A percentile compares a stretch with the other conserved stretches of the same genome.
Conservation (phyloP, 257 asterid species). For the Scutellaria galericulata region DNA sequence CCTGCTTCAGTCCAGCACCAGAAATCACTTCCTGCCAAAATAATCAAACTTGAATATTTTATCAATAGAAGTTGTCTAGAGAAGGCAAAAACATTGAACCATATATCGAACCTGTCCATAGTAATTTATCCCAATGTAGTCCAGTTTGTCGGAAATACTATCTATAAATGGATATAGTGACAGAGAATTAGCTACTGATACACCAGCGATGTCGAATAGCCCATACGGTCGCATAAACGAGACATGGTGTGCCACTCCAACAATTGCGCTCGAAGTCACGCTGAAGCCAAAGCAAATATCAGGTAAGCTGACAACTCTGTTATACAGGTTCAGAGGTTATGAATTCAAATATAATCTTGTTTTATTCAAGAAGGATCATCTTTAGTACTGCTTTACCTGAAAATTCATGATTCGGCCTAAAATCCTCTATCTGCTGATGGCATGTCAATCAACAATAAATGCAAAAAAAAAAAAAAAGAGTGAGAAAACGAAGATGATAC, state of each 20-base stretch:
- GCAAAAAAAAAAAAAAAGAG: neutral
- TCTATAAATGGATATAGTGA: constrained; percentile 73
- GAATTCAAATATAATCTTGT: neutral
- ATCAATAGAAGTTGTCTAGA: constrained; percentile 2
- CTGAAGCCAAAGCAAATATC: constrained; percentile 46
- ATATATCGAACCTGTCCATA: constrained; percentile 76
- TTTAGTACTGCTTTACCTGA: constrained; percentile 6
- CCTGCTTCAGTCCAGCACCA: constrained; percentile 87
- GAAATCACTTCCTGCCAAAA: constrained; percentile 76
- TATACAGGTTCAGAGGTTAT: neutral
- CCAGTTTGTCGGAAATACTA: constrained; percentile 73
- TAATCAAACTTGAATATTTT: constrained; percentile 29
- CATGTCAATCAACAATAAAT: constrained; percentile 8
- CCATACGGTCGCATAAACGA: constrained; percentile 94
- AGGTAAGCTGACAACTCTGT: neutral
- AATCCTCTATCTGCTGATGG: neutral
- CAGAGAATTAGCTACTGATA: constrained; percentile 69
- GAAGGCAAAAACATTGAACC: neutral
- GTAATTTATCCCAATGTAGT: constrained; percentile 92
- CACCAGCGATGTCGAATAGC: constrained; percentile 85
- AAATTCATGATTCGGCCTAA: neutral
- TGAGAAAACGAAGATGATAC: constrained; percentile 37
- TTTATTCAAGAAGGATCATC: neutral
- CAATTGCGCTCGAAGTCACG: constrained; percentile 49
- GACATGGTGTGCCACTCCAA: constrained; percentile 98